Conservation (phyloP, 1,284 basidiomycete genomes). For the Cutaneotrichosporon curvatum region DNA sequence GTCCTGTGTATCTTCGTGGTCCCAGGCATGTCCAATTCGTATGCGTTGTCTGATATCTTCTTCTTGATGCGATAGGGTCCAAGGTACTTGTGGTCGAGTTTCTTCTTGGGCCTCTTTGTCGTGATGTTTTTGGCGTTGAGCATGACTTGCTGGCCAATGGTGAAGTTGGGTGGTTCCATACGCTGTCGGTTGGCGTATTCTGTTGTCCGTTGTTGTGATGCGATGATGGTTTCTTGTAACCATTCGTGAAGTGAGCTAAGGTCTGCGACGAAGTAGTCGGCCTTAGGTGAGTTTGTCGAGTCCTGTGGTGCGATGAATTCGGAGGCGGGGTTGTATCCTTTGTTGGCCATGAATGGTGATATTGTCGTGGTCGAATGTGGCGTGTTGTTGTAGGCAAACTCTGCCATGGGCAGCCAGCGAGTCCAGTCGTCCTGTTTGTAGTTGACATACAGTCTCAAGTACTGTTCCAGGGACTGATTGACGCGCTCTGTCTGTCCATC, state of each 20-base stretch:
- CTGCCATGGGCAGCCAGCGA: constrained; percentile 46
- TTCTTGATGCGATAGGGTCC: constrained; percentile 44
- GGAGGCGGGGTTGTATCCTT: constrained; percentile 37
- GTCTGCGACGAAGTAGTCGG: too few relatives aligned
- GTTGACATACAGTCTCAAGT: constrained; percentile 28
- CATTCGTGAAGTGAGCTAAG: too few relatives aligned
- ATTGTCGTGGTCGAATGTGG: constrained; percentile 24
- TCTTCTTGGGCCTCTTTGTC: constrained; percentile 45
- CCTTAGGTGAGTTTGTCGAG: too few relatives aligned
- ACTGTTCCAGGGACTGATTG: constrained; percentile 50
- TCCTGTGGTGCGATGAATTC: neutral
- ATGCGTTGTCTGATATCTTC: neutral
- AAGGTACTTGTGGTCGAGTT: constrained; percentile 43
- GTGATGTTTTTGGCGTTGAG: constrained; percentile 25
- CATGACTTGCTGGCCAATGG: constrained; percentile 45
- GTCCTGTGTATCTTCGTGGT: neutral
- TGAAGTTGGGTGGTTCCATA: constrained; percentile 27
- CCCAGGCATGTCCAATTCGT: neutral
- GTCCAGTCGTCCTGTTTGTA: constrained; percentile 50
- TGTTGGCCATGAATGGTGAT: constrained; percentile 35
- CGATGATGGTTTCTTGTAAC: neutral
- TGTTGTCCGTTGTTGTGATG: neutral
- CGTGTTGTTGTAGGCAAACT: constrained; percentile 51
- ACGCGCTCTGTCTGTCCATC: constrained; percentile 50
- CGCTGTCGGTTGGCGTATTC: constrained; percentile 1